Percentiles rank a stretch among this genome's conserved stretches.
Conservation (phyloP, 345 rosid species). For the Citrus maxima region DNA sequence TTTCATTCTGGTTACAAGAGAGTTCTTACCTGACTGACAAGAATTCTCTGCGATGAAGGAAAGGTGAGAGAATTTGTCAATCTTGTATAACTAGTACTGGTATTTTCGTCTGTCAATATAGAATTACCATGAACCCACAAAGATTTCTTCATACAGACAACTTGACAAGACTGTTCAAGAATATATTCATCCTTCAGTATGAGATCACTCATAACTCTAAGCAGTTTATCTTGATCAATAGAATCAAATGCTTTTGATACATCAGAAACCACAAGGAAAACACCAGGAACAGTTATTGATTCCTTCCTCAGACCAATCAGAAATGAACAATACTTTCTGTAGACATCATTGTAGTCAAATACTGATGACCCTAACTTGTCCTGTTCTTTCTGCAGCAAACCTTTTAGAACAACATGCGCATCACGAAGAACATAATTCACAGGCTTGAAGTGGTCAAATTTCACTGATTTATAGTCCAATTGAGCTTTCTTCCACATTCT, state of each 20-base stretch:
- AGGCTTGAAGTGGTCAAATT: conserved; percentile 29
- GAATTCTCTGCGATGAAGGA: conserved; percentile 42
- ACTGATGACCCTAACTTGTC: conserved; percentile 73
- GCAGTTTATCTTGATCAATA: conserved; percentile 62
- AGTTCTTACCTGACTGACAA: conserved; percentile 59
- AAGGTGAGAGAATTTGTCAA: conserved; percentile 33
- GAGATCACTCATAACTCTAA: conserved; percentile 48
- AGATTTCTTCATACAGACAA: conserved; percentile 44
- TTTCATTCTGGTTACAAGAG: background rate
- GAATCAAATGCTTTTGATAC: conserved; percentile 90
- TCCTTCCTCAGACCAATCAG: conserved; percentile 48
- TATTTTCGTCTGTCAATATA: conserved; percentile 24
- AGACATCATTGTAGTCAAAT: conserved; percentile 80
- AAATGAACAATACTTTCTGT: conserved; percentile 63
- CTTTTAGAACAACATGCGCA: conserved; percentile 66
- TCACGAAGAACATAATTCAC: conserved; percentile 59
- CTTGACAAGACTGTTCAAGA: conserved; percentile 45
- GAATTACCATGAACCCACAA: conserved; percentile 39
- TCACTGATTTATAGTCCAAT: background rate
- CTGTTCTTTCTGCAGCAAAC: conserved; percentile 60
- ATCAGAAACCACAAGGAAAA: conserved; percentile 72
- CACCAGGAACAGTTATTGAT: conserved; percentile 34
- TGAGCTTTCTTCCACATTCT: conserved; percentile 12
- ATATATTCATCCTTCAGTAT: conserved; percentile 42
- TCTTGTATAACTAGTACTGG: conserved; percentile 22